phyloP scores from a whole-genome alignment of 345 rosid species.

The Eucalyptus grandis region DNA sequence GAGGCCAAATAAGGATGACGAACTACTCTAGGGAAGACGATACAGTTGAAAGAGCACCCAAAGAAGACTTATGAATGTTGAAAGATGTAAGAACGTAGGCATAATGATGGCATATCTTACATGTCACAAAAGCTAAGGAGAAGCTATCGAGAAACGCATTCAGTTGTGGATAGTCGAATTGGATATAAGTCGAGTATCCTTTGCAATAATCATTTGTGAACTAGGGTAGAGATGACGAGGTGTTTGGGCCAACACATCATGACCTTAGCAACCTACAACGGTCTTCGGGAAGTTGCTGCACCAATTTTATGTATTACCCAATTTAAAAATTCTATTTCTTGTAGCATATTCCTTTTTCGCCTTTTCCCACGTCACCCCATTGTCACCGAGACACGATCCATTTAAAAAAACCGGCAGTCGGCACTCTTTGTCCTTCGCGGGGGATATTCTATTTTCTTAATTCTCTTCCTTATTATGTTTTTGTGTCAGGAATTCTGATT shows the following conservation, averaged over 20 bases:
- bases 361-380: neutral
- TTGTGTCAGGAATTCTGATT: neutral
- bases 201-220: neutral
- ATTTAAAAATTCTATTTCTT: neutral
- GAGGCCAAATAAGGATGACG: neutral
- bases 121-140: neutral
- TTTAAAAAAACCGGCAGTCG: neutral
- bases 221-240: neutral
- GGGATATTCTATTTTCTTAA: neutral
- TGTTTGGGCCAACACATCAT: neutral
- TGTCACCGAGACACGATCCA: neutral
- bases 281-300: neutral
- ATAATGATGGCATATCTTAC: neutral
- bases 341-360: neutral
- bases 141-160: neutral
- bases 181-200: neutral
- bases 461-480: neutral
- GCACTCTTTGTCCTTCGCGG: neutral
- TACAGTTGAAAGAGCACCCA: neutral
- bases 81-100: neutral
- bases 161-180: neutral
- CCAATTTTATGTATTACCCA: neutral
- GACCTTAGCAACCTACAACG: neutral
- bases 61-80: neutral
- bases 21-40: neutral